phyloP scores from a whole-genome alignment of 495 filamentous ascomycete species.

The Extremus antarcticus region DNA sequence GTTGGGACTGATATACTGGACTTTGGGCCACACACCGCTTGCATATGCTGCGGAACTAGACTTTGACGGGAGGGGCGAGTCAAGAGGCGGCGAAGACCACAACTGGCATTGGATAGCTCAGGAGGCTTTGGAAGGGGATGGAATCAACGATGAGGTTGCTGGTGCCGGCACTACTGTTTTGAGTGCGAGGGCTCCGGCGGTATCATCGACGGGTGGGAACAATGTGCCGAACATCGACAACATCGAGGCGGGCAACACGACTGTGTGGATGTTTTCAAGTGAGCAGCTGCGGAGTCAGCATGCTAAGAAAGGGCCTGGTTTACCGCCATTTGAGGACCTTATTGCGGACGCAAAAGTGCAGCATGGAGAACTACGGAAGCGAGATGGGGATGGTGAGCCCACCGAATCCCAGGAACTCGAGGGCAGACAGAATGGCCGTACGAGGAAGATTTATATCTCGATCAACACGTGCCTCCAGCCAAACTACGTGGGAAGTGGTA shows the following conservation, averaged over 20 bases:
- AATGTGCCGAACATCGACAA: slow-evolving; percentile 48
- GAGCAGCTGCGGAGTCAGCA: slow-evolving; percentile 31
- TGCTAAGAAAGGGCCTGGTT: slow-evolving; percentile 24
- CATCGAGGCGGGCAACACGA: slow-evolving; percentile 45
- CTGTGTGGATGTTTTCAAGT: slow-evolving; percentile 46
- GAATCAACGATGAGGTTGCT: slow-evolving; percentile 22
- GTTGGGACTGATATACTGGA: slow-evolving; percentile 44
- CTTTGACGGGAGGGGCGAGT: slow-evolving; percentile 13
- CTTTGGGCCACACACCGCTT: slow-evolving; percentile 43
- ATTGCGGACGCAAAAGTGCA: background rate
- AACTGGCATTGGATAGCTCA: slow-evolving; percentile 35
- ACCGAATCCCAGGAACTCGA: background rate
- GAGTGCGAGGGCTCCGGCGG: background rate
- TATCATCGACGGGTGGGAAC: slow-evolving; percentile 42
- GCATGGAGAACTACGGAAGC: slow-evolving; percentile 10
- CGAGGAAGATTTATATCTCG: slow-evolving; percentile 58
- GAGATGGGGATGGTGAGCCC: background rate
- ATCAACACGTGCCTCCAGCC: slow-evolving; percentile 75
- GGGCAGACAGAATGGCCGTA: slow-evolving; percentile 6
- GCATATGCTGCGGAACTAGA: slow-evolving; percentile 49
- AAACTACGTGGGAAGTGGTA: slow-evolving; percentile 27
- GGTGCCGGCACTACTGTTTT: slow-evolving; percentile 19
- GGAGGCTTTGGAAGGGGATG: slow-evolving; percentile 9
- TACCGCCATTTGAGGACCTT: slow-evolving; percentile 25
- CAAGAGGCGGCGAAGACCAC: slow-evolving; percentile 34